These are phyloP conservation scores for Tylopilus plumbeoviolaceoides DNA, from an alignment of 768 basidiomycete genomes.

Conservation along the genomic window DNA sequence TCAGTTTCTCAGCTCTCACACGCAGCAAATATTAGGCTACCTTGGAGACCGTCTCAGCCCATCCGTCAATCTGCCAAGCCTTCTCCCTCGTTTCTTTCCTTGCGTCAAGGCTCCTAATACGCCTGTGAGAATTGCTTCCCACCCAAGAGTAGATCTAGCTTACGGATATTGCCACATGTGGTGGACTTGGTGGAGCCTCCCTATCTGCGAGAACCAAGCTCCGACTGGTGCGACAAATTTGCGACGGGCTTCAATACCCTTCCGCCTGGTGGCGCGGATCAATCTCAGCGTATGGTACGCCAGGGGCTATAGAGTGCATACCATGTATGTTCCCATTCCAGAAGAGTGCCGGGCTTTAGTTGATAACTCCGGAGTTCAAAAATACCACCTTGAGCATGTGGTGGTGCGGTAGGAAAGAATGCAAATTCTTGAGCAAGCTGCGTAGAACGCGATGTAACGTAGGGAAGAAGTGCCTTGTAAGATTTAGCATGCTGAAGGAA, in stretches of 20 bases:
- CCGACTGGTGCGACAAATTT: constrained; percentile 83
- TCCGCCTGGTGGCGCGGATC: constrained; percentile 54
- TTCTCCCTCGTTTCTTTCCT: constrained; percentile 83
- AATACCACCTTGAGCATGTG: constrained; percentile 80
- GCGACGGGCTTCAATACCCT: constrained; percentile 89
- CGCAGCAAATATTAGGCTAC: constrained; percentile 35
- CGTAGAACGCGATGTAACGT: constrained; percentile 62
- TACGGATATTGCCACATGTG: constrained; percentile 98
- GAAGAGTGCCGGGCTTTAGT: constrained; percentile 79
- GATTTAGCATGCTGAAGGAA: constrained; percentile 54
- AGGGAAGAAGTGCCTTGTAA: constrained; percentile 74
- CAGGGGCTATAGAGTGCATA: constrained; percentile 29
- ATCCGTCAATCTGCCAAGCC: constrained; percentile 93
- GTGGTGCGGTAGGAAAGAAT: constrained; percentile 89
- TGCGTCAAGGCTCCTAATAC: constrained; percentile 60
- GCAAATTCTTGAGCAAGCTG: constrained; percentile 94
- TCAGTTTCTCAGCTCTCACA: neutral
- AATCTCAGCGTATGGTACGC: neutral
- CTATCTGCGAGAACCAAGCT: constrained; percentile 90
- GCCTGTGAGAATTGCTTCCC: constrained; percentile 9
- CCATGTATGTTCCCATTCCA: constrained; percentile 97
- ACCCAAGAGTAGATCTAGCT: constrained; percentile 28
- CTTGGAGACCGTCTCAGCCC: constrained; percentile 94
- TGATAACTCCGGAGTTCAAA: constrained; percentile 92
- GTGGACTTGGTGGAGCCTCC: constrained; percentile 82